These are phyloP conservation scores for Quercus tomentella DNA, from an alignment of 331 rosid species.

Conservation along the genomic window DNA sequence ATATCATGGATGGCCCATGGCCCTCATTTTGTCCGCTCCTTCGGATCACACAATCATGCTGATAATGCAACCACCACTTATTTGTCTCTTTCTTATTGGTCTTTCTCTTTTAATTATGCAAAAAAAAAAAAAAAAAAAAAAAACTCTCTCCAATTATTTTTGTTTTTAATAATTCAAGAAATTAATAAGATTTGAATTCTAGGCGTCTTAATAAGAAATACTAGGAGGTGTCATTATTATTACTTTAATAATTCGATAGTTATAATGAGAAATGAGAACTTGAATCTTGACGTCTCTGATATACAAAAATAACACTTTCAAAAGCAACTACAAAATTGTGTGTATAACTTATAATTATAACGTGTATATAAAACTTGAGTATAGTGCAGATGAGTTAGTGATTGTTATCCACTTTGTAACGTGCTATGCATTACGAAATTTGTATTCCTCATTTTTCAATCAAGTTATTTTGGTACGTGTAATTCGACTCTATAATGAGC, in stretches of 20 bases:
- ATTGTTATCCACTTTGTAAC: neutral
- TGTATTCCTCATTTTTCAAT: neutral
- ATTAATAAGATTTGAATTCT: no score
- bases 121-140: no score
- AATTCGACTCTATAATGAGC: neutral
- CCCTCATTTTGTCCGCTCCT: slow-evolving; percentile 5
- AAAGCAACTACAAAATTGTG: no score
- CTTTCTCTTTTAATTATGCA: neutral
- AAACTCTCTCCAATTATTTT: no score
- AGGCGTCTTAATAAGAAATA: no score
- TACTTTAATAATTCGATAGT: no score
- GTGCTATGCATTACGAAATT: neutral
- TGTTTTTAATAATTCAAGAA: no score
- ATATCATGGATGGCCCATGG: neutral
- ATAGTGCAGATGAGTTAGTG: neutral
- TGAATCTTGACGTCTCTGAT: fast-evolving
- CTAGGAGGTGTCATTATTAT: no score
- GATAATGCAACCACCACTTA: neutral
- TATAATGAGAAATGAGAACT: no score
- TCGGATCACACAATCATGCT: slow-evolving; percentile 12
- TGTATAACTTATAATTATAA: neutral
- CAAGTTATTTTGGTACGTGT: neutral
- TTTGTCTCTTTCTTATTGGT: neutral
- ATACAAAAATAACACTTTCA: no score
- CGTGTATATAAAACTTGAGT: neutral